These are phyloP conservation scores for Zoysia pacifica DNA, from an alignment of 176 grass and related monocot genomes.

Conservation along the genomic window DNA sequence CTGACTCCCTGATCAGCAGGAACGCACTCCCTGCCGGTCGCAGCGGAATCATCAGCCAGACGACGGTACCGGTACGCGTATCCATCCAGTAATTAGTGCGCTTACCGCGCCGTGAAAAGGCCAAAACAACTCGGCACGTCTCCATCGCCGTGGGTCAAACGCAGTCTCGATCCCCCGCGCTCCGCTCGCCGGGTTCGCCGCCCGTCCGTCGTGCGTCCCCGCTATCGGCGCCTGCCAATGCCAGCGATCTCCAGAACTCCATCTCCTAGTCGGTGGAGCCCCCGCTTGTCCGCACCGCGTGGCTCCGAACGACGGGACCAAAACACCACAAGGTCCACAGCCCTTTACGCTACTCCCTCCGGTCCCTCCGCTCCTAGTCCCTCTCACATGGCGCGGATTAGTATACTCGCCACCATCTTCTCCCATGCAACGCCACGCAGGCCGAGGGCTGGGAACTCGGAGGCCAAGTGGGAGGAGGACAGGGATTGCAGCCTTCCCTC, in stretches of 20 bases:
- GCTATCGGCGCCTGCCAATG: conserved; percentile 27
- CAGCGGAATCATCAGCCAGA: not conserved
- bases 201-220: conserved; percentile 43
- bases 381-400: conserved; percentile 39
- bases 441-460: conserved; percentile 28
- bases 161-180: conserved; percentile 27
- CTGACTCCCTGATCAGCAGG: not conserved
- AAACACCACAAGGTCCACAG: not conserved
- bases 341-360: not conserved
- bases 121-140: conserved; percentile 10
- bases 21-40: not conserved
- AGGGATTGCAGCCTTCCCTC: conserved; percentile 53
- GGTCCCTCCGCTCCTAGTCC: not conserved
- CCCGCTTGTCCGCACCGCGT: conserved; percentile 21
- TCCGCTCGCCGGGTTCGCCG: conserved; percentile 11
- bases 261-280: conserved; percentile 41
- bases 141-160: conserved; percentile 53
- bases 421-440: not conserved
- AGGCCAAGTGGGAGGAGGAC: conserved; percentile 33
- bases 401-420: conserved; percentile 26
- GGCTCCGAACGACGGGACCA: not conserved
- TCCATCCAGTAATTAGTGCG: conserved; percentile 1
- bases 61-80: not conserved
- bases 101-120: conserved; percentile 34
- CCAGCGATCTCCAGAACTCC: not conserved